Percentiles rank a stretch among this genome's conserved stretches.
These are phyloP conservation scores for Gentiana macrophylla DNA, from an alignment of 257 asterid species.

Conservation along the genomic window DNA sequence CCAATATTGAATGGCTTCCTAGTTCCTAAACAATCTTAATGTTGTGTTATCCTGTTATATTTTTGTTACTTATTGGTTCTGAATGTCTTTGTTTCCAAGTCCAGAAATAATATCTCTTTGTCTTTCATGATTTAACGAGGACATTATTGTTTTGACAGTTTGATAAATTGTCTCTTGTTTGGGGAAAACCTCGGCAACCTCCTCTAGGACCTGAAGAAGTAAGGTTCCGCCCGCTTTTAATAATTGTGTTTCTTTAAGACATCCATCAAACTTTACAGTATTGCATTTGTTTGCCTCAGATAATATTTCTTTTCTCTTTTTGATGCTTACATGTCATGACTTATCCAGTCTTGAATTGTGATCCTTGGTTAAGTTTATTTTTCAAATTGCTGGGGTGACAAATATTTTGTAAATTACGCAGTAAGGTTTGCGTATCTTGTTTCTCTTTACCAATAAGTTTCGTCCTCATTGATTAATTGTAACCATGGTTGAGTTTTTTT, in stretches of 20 bases:
- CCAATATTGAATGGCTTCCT: too few species aligned
- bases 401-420: too few species aligned
- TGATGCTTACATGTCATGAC: neutral
- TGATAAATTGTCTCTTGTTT: constrained; percentile 65
- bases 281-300: constrained; percentile 3
- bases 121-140: neutral
- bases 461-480: too few species aligned
- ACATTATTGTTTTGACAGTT: constrained; percentile 39
- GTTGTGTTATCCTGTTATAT: too few species aligned
- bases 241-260: neutral
- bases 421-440: too few species aligned
- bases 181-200: constrained; percentile 99
- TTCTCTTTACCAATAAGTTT: too few species aligned
- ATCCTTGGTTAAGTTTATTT: neutral
- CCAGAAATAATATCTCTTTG: neutral
- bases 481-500: too few species aligned
- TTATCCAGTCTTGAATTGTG: constrained; percentile 1
- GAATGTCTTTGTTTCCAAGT: neutral
- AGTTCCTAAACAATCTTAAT: too few species aligned
- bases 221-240: constrained; percentile 8
- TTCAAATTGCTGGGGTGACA: too few species aligned
- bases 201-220: constrained; percentile 82
- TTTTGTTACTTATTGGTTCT: too few species aligned
- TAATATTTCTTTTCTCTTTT: neutral
- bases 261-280: constrained; percentile 6